Percentiles rank a stretch among this genome's conserved stretches.
Conservation (phyloP, 495 filamentous ascomycete genomes). For the Penicilliopsis zonata region DNA sequence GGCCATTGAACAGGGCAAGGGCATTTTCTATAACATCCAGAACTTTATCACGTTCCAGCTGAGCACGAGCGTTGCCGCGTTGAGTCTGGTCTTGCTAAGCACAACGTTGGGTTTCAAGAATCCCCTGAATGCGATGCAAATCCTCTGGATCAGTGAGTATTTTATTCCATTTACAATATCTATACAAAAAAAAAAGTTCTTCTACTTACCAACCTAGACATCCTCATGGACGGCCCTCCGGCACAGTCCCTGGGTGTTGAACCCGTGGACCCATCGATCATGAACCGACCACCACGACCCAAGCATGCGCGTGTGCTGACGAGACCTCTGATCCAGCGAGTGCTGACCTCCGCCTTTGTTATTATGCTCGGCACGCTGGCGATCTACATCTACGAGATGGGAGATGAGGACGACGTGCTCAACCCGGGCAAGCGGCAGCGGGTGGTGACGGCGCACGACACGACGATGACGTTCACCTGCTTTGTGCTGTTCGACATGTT, state of each 20-base stretch:
- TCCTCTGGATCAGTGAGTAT: constrained; percentile 93
- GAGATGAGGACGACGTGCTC: constrained; percentile 35
- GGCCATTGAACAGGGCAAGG: constrained; percentile 97
- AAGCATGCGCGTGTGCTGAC: constrained; percentile 81
- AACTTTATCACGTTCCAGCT: constrained; percentile 99
- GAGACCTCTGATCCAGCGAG: constrained; percentile 62
- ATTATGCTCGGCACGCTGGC: constrained; percentile 88
- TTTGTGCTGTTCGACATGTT: constrained; percentile 99
- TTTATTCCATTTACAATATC: background rate
- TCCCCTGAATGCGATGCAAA: constrained; percentile 97
- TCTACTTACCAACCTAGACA: constrained; percentile 49
- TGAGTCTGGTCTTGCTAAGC: constrained; percentile 82
- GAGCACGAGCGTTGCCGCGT: constrained; percentile 88
- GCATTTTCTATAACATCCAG: constrained; percentile 98
- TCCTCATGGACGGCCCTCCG: constrained; percentile 97
- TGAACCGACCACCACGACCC: constrained; percentile 80
- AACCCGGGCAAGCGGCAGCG: constrained; percentile 33
- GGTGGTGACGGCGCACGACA: constrained; percentile 80
- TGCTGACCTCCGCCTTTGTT: constrained; percentile 74
- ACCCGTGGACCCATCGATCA: constrained; percentile 86
- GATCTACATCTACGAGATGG: constrained; percentile 86
- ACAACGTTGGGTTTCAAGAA: constrained; percentile 87
- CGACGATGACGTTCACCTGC: constrained; percentile 98
- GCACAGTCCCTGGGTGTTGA: constrained; percentile 96
- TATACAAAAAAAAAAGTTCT: background rate